Evolutionary conservation across 352 stramenopile species (phyloP), one percentile per base, ranked within the genome.

Genomic region (Chloridella minuta): DNA sequence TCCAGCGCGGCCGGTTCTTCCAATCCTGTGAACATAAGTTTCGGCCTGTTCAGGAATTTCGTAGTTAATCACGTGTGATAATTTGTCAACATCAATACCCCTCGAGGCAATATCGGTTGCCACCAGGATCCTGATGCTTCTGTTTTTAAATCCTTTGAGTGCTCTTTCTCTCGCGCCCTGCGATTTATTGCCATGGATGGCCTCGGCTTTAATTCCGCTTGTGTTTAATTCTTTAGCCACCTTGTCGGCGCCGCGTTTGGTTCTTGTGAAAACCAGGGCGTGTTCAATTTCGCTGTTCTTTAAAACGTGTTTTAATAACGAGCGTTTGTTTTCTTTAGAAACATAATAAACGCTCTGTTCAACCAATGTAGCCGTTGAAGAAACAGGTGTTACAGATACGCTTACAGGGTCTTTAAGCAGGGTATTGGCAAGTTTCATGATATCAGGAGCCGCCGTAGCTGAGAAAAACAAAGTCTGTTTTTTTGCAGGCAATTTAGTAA

Each of bases 51-150:
- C 97, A 51, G 96, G 95, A 89, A 99, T 97, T 89, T 99, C 94
- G 88, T 98, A 99, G 90, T 99, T 99, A 85, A 99, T 95, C 16
- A 99, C 96, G 89, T 97, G 97, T 85, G 92, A 91, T 88, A 99
- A 98, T 88, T 99, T 95, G 91, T 98, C 97, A 86, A 99, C 97
- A 90, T 99, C 96, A 0, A 99, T 90, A 89, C 97, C 97, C 88
- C 97, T 92, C 24, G 96, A 97, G n/a, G 97, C 97, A 16, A 99
- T 96, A 90, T 99, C 97, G 0, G 97, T 99, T 2, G 97, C 97
- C 16, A 99, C 93, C 30, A 99, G 89, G 86, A 99, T 92, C 80
- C 95, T 93, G 27, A 91, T 95, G 87, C 93, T 92, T 87, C 94
- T 94, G 21, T 92, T 92, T 89, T 98, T 98, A 90, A 99, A 99